A percentile compares a stretch with the other conserved stretches of the same genome.
Evolutionary conservation across 2,329 filamentous ascomycete genomes (phyloP).

Genomic region (Penicillium vulpinum): DNA sequence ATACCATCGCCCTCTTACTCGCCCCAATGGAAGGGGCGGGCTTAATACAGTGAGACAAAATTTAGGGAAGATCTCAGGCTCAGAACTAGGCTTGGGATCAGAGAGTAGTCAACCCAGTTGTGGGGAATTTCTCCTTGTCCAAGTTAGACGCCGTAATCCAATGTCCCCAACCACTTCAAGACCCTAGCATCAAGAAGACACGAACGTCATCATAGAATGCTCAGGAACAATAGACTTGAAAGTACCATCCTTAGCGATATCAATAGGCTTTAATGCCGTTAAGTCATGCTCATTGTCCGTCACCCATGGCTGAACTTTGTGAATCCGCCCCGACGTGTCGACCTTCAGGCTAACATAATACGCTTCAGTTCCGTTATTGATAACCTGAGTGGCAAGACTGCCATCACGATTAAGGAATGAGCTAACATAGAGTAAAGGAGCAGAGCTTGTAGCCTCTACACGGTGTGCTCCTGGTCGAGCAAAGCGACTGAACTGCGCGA

Average conservation of each 20-base stretch:
- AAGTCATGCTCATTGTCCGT: conserved; percentile 38
- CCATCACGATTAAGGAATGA: conserved; percentile 38
- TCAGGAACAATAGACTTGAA: not conserved
- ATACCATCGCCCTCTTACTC: no score
- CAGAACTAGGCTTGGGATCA: no score
- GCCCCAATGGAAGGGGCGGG: no score
- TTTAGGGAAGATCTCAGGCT: no score
- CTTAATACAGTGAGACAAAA: no score
- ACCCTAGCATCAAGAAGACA: not conserved
- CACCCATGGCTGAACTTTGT: conserved; percentile 35
- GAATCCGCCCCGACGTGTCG: conserved; percentile 26
- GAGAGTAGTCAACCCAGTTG: no score
- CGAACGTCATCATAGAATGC: not conserved
- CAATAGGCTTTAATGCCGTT: conserved; percentile 3
- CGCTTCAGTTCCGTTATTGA: conserved; percentile 27
- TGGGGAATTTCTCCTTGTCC: no score
- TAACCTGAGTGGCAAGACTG: conserved; percentile 33
- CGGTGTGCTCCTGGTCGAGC: conserved; percentile 43
- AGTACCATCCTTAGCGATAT: not conserved
- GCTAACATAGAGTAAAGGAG: conserved; percentile 19
- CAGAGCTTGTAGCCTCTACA: conserved; percentile 33
- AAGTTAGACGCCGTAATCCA: no score
- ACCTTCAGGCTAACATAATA: conserved; percentile 28
- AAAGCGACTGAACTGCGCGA: conserved; percentile 42
- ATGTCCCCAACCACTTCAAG: no score